These are phyloP conservation scores for Nitzschia putrida DNA, from an alignment of 108 stramenopile species.

Conservation along the genomic window DNA sequence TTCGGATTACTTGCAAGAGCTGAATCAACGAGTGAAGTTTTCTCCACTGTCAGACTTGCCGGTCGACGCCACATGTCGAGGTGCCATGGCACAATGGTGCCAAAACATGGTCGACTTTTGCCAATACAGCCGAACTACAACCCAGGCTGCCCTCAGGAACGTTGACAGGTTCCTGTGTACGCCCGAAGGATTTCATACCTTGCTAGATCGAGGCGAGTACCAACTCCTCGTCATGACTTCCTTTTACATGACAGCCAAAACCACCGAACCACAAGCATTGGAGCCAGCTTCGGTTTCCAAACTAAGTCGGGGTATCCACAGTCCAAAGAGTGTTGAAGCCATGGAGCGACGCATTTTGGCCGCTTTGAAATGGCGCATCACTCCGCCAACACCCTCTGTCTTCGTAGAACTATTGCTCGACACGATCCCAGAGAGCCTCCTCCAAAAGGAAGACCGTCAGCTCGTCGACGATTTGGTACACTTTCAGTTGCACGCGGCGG, in stretches of 20 bases:
- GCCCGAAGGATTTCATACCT: conserved; percentile 1
- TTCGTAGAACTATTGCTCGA: conserved; percentile 6
- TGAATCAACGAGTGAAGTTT: not conserved
- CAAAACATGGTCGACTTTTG: conserved; percentile 13
- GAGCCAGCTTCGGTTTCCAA: conserved; percentile 55
- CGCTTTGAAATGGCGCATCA: conserved; percentile 51
- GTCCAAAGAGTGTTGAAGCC: conserved; percentile 39
- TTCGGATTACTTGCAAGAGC: conserved; percentile 3
- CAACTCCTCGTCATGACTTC: conserved; percentile 69
- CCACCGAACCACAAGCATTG: conserved; percentile 58
- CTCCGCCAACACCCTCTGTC: conserved; percentile 43
- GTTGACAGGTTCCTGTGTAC: conserved; percentile 56
- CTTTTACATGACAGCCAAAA: conserved; percentile 75
- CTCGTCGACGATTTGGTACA: conserved; percentile 12
- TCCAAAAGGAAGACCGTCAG: not conserved
- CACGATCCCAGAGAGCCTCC: conserved; percentile 4
- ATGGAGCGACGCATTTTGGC: conserved; percentile 53
- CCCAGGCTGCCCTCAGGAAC: conserved; percentile 46
- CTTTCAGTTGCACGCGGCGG: conserved; percentile 21
- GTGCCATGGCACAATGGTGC: conserved; percentile 16
- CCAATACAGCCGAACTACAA: conserved; percentile 1
- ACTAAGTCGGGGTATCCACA: conserved; percentile 67
- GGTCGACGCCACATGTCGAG: conserved; percentile 9
- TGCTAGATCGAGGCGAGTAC: conserved; percentile 39
- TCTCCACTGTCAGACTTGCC: not conserved